A percentile compares a stretch with the other conserved stretches of the same genome.
These are phyloP conservation scores for Aristolochia californica DNA, from an alignment of 164 flowering plant genomes.

Conservation along the genomic window DNA sequence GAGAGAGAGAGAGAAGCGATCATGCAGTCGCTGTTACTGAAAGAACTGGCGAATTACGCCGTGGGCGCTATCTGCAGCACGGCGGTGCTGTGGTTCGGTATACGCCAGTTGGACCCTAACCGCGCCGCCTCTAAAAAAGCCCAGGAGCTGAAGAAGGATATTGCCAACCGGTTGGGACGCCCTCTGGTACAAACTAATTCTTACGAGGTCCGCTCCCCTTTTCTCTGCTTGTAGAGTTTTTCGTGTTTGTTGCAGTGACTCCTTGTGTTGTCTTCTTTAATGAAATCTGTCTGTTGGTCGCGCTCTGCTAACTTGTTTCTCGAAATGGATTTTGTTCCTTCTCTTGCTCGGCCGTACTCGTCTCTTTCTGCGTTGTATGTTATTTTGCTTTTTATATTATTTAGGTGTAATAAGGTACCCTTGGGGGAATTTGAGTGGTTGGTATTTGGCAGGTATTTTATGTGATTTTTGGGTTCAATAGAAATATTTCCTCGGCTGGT, in stretches of 20 bases:
- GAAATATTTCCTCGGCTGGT: too few species aligned
- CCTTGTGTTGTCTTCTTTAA: neutral
- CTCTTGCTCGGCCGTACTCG: too few species aligned
- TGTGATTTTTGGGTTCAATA: too few species aligned
- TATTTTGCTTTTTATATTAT: too few species aligned
- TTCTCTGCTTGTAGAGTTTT: neutral
- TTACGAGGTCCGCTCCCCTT: constrained; percentile 50
- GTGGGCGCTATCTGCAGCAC: constrained; percentile 90
- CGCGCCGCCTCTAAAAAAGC: constrained; percentile 83
- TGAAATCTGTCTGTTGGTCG: neutral
- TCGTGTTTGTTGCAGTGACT: neutral
- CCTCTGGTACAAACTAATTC: constrained; percentile 76
- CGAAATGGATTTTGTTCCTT: too few species aligned
- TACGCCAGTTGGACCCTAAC: constrained; percentile 82
- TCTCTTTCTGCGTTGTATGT: too few species aligned
- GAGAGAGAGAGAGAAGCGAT: too few species aligned
- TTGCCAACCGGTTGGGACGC: constrained; percentile 80
- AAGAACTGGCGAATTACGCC: constrained; percentile 63
- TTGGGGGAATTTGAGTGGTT: too few species aligned
- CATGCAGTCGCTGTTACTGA: constrained; percentile 29
- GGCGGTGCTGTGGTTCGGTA: constrained; percentile 64
- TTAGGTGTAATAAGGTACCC: too few species aligned
- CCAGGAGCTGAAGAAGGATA: constrained; percentile 70
- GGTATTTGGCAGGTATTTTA: too few species aligned
- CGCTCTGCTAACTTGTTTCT: too few species aligned